Base-by-base conservation (phyloP, 2,329 filamentous ascomycete species). In the Penicillium paneum region DNA sequence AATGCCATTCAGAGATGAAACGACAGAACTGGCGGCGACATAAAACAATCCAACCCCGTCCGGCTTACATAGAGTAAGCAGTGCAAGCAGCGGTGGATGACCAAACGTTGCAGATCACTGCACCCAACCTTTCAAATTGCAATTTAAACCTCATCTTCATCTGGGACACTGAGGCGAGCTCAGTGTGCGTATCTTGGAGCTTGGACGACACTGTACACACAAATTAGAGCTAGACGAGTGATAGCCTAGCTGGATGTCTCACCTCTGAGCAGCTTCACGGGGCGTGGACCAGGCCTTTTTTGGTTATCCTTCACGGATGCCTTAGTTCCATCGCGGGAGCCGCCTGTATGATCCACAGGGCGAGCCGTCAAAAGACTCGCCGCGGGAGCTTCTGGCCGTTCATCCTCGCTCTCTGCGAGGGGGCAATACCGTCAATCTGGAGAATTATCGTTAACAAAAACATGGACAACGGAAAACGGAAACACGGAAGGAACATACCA, bases 331-430 rank as follows among this genome's bases (percentile, higher is more conserved):
- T 65, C 63, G 60, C 66, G 60, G 64, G 63, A 69, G 67, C 67
- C 66, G 65, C 68, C 62, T 67, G 66, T 64, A 62, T 67, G 65
- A 64, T 66, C 64, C 64, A 71, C 63, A 57, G 72, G 79, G 78
- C 75, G 72, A 79, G 79, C 77, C 78, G 76, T 83, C 78, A 80
- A 78, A 79, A 76, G 72, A 74, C 77, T 78, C 74, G 71, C 71
- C 68, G 72, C 68, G 67, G 73, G 74, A 75, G 76, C 75, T 75
- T 78, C 78, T 81, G 80, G 88, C 87, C 82, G 81, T 81, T 81
- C 81, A 85, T 88, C 91, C 92, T 96, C 92, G 90, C 86, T 82
- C 75, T 79, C 74, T 77, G 87, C 89, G 89, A 93, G 90, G 90
- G 83, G 82, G 81, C 90, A 85, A 85, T 86, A 84, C 83, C 87